phyloP scores from a whole-genome alignment of 805 yeast species.

The Metschnikowia gelsemii region DNA sequence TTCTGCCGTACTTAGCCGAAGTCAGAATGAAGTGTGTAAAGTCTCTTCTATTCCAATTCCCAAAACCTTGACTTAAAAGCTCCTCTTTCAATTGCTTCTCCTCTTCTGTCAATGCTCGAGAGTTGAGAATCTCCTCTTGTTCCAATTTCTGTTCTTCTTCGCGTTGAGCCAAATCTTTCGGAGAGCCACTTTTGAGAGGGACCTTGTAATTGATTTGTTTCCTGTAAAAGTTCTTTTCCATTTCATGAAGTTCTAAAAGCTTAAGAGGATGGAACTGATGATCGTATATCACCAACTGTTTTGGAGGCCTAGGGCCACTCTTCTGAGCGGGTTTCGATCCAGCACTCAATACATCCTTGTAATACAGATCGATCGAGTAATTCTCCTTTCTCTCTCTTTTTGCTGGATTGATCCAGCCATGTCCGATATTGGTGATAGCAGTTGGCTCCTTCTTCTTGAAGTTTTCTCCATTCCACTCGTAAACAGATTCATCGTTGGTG shows the following conservation, averaged over 20 bases:
- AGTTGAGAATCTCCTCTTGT: constrained; percentile 69
- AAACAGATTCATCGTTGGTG: constrained; percentile 64
- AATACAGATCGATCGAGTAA: constrained; percentile 84
- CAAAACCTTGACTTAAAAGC: constrained; percentile 63
- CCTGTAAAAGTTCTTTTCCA: constrained; percentile 75
- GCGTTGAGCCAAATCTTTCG: constrained; percentile 30
- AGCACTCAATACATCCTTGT: constrained; percentile 73
- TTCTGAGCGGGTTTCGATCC: constrained; percentile 47
- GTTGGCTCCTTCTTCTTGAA: constrained; percentile 59
- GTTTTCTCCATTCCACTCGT: constrained; percentile 86
- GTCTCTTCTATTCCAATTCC: constrained; percentile 85
- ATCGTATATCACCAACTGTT: constrained; percentile 76
- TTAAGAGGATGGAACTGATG: constrained; percentile 89
- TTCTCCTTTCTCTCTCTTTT: constrained; percentile 83
- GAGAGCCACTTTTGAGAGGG: constrained; percentile 59
- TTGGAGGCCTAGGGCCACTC: constrained; percentile 77
- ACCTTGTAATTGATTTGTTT: constrained; percentile 64
- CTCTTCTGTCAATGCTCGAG: constrained; percentile 81
- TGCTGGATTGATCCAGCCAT: constrained; percentile 80
- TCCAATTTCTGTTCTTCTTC: constrained; percentile 52
- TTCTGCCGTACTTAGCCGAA: constrained; percentile 78
- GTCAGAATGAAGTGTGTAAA: constrained; percentile 76
- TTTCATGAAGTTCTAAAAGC: constrained; percentile 70
- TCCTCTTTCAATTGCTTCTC: constrained; percentile 65
- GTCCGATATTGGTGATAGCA: constrained; percentile 48